Conservation (phyloP, 1,284 basidiomycete genomes). For the Boletellus deceptivus region DNA sequence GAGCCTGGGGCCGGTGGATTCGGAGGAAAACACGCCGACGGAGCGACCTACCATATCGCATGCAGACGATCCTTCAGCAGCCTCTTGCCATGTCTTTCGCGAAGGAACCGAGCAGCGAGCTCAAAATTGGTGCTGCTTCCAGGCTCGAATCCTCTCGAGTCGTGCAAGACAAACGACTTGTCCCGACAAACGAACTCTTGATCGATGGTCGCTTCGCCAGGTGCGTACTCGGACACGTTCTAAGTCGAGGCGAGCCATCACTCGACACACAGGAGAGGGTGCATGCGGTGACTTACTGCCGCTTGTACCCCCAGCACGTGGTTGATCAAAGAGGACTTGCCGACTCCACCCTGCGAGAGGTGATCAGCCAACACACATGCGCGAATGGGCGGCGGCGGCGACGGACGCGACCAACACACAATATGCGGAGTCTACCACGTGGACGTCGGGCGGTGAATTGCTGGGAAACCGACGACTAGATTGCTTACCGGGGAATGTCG, state of each 20-base stretch:
- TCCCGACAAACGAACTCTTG: constrained; percentile 11
- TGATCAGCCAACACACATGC: neutral
- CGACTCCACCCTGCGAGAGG: constrained; percentile 5
- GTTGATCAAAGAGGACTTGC: constrained; percentile 7
- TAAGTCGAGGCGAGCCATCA: neutral
- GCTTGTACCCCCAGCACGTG: constrained; percentile 6
- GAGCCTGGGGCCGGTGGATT: constrained; percentile 1
- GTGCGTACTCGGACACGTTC: constrained; percentile 5
- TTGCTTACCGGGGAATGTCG: constrained; percentile 3
- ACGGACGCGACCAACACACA: constrained; percentile 9
- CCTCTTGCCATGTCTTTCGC: neutral
- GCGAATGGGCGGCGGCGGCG: neutral
- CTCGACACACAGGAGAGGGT: neutral
- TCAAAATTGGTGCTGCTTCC: constrained; percentile 3
- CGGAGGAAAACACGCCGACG: too few relatives aligned
- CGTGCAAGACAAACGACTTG: constrained; percentile 6
- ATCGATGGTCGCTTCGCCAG: constrained; percentile 4
- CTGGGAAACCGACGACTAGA: too few relatives aligned
- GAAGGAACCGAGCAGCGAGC: constrained; percentile 1
- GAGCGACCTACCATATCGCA: constrained; percentile 3
- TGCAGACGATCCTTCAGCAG: constrained; percentile 4
- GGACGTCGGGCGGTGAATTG: neutral
- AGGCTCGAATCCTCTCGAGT: constrained; percentile 7
- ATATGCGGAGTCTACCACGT: constrained; percentile 10
- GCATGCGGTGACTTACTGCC: neutral